These are phyloP conservation scores for Mycena haematopus DNA, from an alignment of 768 basidiomycete genomes.

Conservation along the genomic window DNA sequence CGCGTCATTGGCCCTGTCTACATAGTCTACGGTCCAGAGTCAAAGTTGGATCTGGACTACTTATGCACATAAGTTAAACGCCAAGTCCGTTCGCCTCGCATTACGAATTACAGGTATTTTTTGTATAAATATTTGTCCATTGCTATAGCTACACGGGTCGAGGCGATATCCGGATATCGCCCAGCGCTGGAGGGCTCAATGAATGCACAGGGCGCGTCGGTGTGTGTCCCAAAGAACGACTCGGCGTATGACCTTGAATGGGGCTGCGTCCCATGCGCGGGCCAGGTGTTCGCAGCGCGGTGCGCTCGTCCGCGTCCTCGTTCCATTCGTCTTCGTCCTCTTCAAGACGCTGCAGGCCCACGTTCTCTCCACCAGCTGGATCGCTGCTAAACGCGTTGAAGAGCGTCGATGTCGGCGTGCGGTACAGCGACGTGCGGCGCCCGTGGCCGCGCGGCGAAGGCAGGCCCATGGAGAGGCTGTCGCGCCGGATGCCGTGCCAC, in stretches of 20 bases:
- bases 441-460: conserved; percentile 55
- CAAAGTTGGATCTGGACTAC: neutral
- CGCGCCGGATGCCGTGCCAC: conserved; percentile 57
- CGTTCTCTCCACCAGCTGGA: conserved; percentile 39
- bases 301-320: conserved; percentile 53
- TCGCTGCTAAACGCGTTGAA: conserved; percentile 79
- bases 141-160: conserved; percentile 3
- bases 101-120: neutral
- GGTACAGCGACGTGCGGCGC: conserved; percentile 69
- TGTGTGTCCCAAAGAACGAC: neutral
- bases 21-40: neutral
- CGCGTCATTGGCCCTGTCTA: neutral
- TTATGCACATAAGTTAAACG: neutral
- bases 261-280: neutral
- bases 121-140: neutral
- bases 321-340: conserved; percentile 55
- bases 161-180: conserved; percentile 33
- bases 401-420: conserved; percentile 67
- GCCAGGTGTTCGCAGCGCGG: neutral
- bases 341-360: conserved; percentile 76
- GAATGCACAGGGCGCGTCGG: neutral
- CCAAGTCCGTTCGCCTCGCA: neutral
- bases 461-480: conserved; percentile 34
- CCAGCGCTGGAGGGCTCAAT: conserved; percentile 5
- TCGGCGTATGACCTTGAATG: neutral